Evolutionary conservation across 1,284 basidiomycete genomes (phyloP), one percentile per base, ranked within the genome.

Genomic region (Rhodotorula glutinis): DNA sequence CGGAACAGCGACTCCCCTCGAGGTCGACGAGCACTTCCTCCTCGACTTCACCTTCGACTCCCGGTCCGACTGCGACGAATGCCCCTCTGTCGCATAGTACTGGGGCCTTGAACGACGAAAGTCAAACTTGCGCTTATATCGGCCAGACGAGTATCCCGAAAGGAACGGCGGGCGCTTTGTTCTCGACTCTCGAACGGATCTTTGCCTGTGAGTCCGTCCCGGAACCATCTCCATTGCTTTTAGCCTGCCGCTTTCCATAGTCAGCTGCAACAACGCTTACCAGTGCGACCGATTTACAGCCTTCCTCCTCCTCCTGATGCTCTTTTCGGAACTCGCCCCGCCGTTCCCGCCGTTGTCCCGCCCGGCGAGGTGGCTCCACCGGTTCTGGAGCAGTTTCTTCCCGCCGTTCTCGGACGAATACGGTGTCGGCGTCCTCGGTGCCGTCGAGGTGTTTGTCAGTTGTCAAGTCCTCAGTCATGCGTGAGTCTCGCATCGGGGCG

Each of bases 381-480:
- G 58, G 10, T 72, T 73, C 65, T 75, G 69, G 71, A 57, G 54
- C 25, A 66, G 60, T 33, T 60, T 57, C 53, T 74, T 74, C 57
- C 74, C 74, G 10, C 73, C 71, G 16, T 65, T 74, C 8, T 70
- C 69, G 19, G 57, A 66, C 23, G 57, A 64, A 16, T 65, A 64
- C 29, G 73, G 73, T 30, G 63, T 66, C 11, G 71, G 71, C 30
- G 72, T 74, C 17, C 52, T 74, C 2, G 74, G 74, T 9, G 64
- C 56, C 27, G 56, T 66, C 7, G 69, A 74, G 60, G 60, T 73
- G 23, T 75, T 71, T 40, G 38, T 75, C 16, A 71, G 67, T 1
- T 51, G 47, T 5, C 57, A 59, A 38, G 57, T 59, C 1, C 38
- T 59, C 16, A 68, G 53, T 47, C 62, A 67, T 29, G 57, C 65